Evolutionary conservation across 1,284 basidiomycete genomes (phyloP), one percentile per base, ranked within the genome.

Genomic region (Vanrija humicola): DNA sequence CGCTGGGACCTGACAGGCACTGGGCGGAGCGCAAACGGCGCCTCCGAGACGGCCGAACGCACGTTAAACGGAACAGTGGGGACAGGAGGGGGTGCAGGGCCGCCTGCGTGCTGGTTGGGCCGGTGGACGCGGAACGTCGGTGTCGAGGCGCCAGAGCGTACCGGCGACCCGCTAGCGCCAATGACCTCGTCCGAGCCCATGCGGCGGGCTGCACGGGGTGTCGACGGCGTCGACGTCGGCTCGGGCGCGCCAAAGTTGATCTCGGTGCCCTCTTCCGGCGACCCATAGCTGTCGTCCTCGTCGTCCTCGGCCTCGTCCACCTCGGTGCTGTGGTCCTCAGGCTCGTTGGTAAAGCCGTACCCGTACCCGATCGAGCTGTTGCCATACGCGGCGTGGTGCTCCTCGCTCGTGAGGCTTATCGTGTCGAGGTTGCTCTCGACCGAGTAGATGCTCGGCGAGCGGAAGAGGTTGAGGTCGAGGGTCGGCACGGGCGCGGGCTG

Each of bases 391-490:
- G 34, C 49, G 16, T 44, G 10, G 14, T 8, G 5, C 10, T 25
- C n/a, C 34, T 51, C 42, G 4, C 43, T 45, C 23, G 43, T 16
- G 3, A 50, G 34, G 15, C 51, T 54, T 14, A 50, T 34, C 2
- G 46, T 42, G 29, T 61, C 55, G 10, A 50, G 39, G 39, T 44
- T 48, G 50, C 59, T 61, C 43, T 69, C 66, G 53, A 72, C 61
- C 9, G 72, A 73, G 55, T 69, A 70, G 45, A 71, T 54, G 10
- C 67, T 70, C 14, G 62, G 59, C 5, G 66, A 62, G 15, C 72
- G 34, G 53, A 75, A 75, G 25, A 75, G 63, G 51, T 73, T 70
- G 47, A 73, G 62, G 46, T 72, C 59, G 46, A 75, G 55, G 0
- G 68, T 48, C n/a, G 72, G 72, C 38, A 72, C 64, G 10, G 66